phyloP scores from a whole-genome alignment of 148 eudicot species.

The Selenicereus undatus region DNA sequence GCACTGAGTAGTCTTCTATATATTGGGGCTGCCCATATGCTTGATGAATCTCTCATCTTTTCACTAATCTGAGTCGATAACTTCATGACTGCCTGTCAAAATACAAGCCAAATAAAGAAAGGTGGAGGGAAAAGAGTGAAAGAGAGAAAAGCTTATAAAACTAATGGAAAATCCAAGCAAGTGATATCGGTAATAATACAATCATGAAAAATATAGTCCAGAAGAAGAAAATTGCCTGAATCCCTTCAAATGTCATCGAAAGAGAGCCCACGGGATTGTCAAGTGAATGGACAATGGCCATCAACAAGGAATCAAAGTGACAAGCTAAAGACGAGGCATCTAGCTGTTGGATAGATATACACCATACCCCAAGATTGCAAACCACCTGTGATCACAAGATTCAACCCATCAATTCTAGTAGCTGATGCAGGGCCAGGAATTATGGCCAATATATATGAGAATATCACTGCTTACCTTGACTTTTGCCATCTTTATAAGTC shows the following conservation, averaged over 20 bases:
- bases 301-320: constrained; percentile 53
- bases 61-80: constrained; percentile 50
- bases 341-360: constrained; percentile 81
- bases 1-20: constrained; percentile 77
- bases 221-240: constrained; percentile 49
- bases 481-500: constrained; percentile 51
- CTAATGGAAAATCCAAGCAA: background rate
- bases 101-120: background rate
- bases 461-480: constrained; percentile 44
- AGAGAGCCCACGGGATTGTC: constrained; percentile 86
- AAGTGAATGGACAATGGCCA: constrained; percentile 66
- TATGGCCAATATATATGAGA: background rate
- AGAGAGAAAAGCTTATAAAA: constrained; percentile 6
- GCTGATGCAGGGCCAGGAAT: background rate
- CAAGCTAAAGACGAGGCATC: constrained; percentile 37
- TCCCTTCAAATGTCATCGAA: constrained; percentile 82
- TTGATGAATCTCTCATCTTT: constrained; percentile 65
- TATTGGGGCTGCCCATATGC: constrained; percentile 70
- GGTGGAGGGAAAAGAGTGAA: background rate
- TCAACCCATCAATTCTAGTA: constrained; percentile 16
- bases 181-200: background rate
- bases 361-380: constrained; percentile 92
- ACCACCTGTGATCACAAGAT: constrained; percentile 42
- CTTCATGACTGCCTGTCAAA: constrained; percentile 65
- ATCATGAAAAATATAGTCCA: background rate